These are phyloP conservation scores for Colletotrichum costaricense DNA, from an alignment of 2,329 filamentous ascomycete species.

Conservation along the genomic window DNA sequence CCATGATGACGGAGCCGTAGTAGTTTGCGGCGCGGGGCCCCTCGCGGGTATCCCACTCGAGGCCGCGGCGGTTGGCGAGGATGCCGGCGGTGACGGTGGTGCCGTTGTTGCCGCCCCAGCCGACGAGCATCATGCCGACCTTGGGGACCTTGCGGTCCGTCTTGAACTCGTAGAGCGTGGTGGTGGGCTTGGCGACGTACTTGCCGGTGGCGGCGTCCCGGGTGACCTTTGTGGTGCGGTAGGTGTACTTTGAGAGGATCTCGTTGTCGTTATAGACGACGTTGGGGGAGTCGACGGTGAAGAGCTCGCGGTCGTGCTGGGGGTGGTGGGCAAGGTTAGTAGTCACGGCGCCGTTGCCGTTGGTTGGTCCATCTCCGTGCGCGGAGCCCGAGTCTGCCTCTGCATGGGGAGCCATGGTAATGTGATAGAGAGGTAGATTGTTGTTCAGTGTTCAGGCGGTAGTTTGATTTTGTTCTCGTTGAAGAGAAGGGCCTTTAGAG, in stretches of 20 bases:
- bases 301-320: constrained; percentile 68
- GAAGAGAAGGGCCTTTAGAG: constrained; percentile 49
- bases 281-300: constrained; percentile 91
- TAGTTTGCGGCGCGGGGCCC: constrained; percentile 90
- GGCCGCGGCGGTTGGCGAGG: constrained; percentile 88
- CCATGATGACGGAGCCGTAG: constrained; percentile 98
- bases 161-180: constrained; percentile 97
- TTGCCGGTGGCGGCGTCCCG: constrained; percentile 75
- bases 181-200: constrained; percentile 85
- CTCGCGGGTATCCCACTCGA: constrained; percentile 95
- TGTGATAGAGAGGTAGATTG: constrained; percentile 36
- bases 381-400: constrained; percentile 66
- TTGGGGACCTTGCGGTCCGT: constrained; percentile 93
- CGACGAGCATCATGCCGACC: constrained; percentile 96
- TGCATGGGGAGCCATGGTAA: constrained; percentile 92
- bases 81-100: constrained; percentile 97
- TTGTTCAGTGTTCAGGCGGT: constrained; percentile 33
- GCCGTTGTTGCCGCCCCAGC: constrained; percentile 98
- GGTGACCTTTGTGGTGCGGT: constrained; percentile 90
- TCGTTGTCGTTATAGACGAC: constrained; percentile 89
- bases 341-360: constrained; percentile 55
- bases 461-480: constrained; percentile 59
- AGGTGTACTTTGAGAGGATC: constrained; percentile 95
- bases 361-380: constrained; percentile 69
- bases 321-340: constrained; percentile 47